These are phyloP conservation scores for Herpetomonas tarakana DNA, from an alignment of 208 protist species.

Conservation along the genomic window DNA sequence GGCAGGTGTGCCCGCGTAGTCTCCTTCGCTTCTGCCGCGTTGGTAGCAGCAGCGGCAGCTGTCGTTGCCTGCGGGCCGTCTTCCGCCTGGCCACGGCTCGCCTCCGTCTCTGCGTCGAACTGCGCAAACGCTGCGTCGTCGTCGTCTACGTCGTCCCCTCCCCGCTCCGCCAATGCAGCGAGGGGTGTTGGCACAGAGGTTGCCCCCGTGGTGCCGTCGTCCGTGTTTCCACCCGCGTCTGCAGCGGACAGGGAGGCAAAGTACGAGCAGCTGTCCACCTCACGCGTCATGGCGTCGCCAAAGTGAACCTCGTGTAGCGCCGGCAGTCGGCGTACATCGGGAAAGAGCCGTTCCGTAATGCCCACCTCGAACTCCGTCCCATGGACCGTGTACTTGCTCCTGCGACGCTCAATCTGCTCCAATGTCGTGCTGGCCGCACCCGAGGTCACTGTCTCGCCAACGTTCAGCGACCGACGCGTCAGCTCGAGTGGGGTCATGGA, in stretches of 20 bases:
- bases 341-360: slow-evolving; percentile 77
- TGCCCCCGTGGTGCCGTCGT: not conserved
- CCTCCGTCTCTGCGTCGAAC: slow-evolving; percentile 11
- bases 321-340: slow-evolving; percentile 60
- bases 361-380: slow-evolving; percentile 74
- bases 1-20: not conserved
- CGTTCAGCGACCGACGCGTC: not conserved
- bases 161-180: not conserved
- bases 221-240: not conserved
- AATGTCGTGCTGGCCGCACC: slow-evolving; percentile 5
- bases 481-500: not conserved
- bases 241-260: slow-evolving; percentile 18
- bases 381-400: slow-evolving; percentile 53
- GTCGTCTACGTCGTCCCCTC: slow-evolving; percentile 2
- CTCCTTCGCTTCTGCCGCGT: not conserved
- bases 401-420: slow-evolving; percentile 66
- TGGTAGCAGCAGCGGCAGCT: not conserved
- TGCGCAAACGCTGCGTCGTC: slow-evolving; percentile 18
- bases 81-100: slow-evolving; percentile 1
- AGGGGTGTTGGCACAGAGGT: not conserved
- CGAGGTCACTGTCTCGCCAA: slow-evolving; percentile 12
- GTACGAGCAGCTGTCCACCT: slow-evolving; percentile 58
- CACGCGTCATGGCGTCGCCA: slow-evolving; percentile 69
- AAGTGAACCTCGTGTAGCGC: slow-evolving; percentile 85
- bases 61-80: not conserved